Base-by-base conservation (phyloP, 2,329 filamentous ascomycete genomes). In the Albifimbria verrucaria region DNA sequence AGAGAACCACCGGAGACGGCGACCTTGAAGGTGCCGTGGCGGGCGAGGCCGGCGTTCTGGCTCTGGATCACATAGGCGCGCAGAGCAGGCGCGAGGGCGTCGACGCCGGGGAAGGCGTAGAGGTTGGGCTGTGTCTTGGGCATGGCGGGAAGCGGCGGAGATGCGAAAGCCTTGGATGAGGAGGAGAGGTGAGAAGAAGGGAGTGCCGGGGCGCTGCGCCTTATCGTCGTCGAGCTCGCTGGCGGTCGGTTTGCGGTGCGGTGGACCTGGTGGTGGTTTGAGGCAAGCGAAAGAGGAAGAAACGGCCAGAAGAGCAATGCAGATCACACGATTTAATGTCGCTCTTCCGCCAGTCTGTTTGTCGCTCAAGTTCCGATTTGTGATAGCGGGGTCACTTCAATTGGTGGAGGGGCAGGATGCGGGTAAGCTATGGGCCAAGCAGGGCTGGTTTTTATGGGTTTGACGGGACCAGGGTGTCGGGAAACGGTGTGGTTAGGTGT, bases 1-100 rank as follows among this genome's bases (percentile, higher is more conserved):
- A 99, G 84, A 17, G 92, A 97, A 62, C 94, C 94, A 62, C 94
- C 94, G 0, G 93, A 97, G 50, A 97, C 89, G 60, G 87, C 94
- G 55, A 99, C 79, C 72, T 95, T 93, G 82, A 99, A 97, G 68
- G 80, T 81, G 58, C 82, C 80, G 72, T 97, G 94, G 57, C 92
- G 89, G 60, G 79, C 76, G 58, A 97, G 75, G 54, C 92, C 91
- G 55, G 86, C 82, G 65, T 87, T 87, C 74, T 99, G 93, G 65
- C 82, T 86, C 64, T 89, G 82, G 63, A 97, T 80, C 64, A 97
- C 78, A 73, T 95, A 97, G 62, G 83, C 77, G 67, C 92, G 88
- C 62, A 99, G 83, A 59, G 87, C 86, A 32, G 81, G 76, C 20
- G 92, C 90, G 61, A 99, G 86, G 55, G 83, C 78, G 59, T 85